Evolutionary conservation across 495 filamentous ascomycete species (phyloP), one percentile per base, ranked within the genome.

Genomic region (Penicillium roqueforti): DNA sequence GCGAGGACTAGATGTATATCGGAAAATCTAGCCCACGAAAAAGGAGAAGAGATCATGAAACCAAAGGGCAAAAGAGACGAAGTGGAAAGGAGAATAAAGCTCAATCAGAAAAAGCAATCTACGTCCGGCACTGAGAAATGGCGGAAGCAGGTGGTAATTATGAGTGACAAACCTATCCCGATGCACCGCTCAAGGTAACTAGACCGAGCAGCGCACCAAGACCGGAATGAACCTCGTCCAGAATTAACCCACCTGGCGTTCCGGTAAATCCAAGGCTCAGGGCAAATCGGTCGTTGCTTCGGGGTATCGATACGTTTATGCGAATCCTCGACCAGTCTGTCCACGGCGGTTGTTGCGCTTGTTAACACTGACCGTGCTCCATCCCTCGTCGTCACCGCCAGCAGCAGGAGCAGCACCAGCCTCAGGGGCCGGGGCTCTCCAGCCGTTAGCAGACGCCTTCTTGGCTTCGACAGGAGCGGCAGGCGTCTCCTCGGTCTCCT

Each of bases 321-420:
- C 76, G 57, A 79, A 75, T 44, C 71, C 72, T 56, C 78, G 75
- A 55, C 76, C 68, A 55, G 66, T 58, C 62, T 70, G 70, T 48
- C 76, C 76, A 51, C 78, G 77, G 51, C 78, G 76, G 65, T 75
- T 78, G 67, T 71, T 79, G 62, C 76, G 75, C 57, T 69, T 69
- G 66, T 75, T 80, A 62, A 75, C 72, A 58, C 74, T 69, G 40
- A 91, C 87, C 11, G 86, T 89, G 66, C 87, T 91, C 87, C 88
- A 89, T 55, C 87, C 86, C 58, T 90, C 88, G 22, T 85, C 84
- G 53, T 88, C 85, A 48, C 55, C 61, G 28, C 51, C 70, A 28
- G 70, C 59, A 40, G 46, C 69, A 28, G 70, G 58, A 40, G 46
- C 69, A 29, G 70, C 59, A 22, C 70, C 59, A 29, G 73, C 63